A percentile compares a stretch with the other conserved stretches of the same genome.
These are phyloP conservation scores for Auriscalpium vulgare DNA, from an alignment of 768 basidiomycete genomes.

Conservation along the genomic window DNA sequence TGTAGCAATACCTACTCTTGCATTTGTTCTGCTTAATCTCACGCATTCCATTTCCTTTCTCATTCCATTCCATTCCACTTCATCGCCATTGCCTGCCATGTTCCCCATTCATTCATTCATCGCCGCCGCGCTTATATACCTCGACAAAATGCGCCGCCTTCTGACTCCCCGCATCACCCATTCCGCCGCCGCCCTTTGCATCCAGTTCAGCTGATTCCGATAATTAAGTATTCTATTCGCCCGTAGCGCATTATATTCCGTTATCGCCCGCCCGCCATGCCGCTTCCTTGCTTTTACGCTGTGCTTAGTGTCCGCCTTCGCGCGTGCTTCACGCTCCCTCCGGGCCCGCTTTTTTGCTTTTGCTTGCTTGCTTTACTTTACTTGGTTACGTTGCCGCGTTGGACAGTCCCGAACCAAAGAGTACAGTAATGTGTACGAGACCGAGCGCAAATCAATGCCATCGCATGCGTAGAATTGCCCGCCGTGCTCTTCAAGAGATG, in stretches of 20 bases:
- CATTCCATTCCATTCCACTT: background rate
- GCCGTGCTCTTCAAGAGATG: too few relatives aligned
- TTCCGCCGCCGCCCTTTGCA: background rate
- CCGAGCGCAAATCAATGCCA: too few relatives aligned
- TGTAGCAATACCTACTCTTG: conserved; percentile 12
- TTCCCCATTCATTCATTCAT: background rate
- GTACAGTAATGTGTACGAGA: background rate
- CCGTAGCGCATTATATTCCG: background rate
- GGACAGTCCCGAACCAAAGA: too few relatives aligned
- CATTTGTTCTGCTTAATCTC: conserved; percentile 3
- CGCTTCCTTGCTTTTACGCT: too few relatives aligned
- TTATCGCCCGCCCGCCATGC: background rate
- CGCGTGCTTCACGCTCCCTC: too few relatives aligned
- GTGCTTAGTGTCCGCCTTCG: too few relatives aligned
- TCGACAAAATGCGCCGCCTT: background rate
- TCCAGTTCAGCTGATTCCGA: too few relatives aligned
- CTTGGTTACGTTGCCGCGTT: too few relatives aligned
- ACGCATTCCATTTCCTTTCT: background rate
- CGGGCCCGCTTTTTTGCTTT: too few relatives aligned
- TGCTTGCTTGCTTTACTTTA: background rate
- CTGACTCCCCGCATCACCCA: background rate
- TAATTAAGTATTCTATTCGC: background rate
- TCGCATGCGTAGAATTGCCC: too few relatives aligned
- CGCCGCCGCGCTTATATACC: background rate
- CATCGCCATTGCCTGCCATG: background rate